phyloP scores from a whole-genome alignment of 73 alveolate genomes.

The Paramecium primaurelia region DNA sequence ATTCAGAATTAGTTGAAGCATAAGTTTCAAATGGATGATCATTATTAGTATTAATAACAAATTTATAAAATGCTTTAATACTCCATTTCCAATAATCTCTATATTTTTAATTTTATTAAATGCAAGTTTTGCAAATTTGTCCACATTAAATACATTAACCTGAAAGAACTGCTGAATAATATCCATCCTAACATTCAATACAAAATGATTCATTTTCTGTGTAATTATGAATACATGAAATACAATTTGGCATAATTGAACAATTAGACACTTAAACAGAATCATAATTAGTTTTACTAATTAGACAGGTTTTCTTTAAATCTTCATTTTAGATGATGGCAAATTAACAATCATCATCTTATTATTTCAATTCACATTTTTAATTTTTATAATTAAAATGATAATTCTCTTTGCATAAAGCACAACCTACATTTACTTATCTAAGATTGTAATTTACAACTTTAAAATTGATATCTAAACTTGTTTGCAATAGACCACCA shows the following conservation, averaged over 20 bases:
- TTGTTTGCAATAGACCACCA: neutral
- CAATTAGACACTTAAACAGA: neutral
- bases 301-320: neutral
- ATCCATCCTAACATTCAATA: neutral
- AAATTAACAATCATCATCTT: neutral
- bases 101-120: neutral
- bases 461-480: neutral
- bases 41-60: neutral
- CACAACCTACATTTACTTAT: neutral
- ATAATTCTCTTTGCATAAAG: neutral
- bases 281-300: neutral
- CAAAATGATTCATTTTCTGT: neutral
- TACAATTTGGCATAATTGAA: neutral
- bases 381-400: neutral
- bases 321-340: neutral
- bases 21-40: neutral
- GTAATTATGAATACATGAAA: neutral
- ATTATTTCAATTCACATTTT: neutral
- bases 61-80: neutral
- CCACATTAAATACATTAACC: neutral
- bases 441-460: neutral
- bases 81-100: constrained; percentile 15
- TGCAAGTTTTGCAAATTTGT: neutral
- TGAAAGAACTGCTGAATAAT: neutral
- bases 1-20: neutral